A percentile compares a stretch with the other conserved stretches of the same genome.
These are phyloP conservation scores for Thermomyces lanuginosus DNA, from an alignment of 2,329 filamentous ascomycete genomes.

Conservation along the genomic window DNA sequence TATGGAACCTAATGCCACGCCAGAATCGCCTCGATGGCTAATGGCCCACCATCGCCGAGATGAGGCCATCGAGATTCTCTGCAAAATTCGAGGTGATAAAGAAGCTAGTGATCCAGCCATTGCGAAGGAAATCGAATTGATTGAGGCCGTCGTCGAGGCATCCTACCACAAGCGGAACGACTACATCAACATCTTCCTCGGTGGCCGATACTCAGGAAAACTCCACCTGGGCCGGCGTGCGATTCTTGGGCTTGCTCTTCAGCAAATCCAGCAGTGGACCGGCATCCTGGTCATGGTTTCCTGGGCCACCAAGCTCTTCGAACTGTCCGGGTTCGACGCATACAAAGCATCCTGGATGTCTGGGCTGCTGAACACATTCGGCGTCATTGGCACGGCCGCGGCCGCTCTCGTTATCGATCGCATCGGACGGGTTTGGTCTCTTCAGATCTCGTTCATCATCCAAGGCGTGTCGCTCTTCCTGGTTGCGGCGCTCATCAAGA, in stretches of 20 bases:
- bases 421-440: conserved; percentile 7
- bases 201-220: conserved; percentile 17
- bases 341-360: conserved; percentile 12
- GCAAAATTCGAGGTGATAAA: conserved; percentile 15
- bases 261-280: conserved; percentile 31
- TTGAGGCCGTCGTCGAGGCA: conserved; percentile 26
- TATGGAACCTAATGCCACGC: conserved; percentile 13
- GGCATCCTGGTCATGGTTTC: conserved; percentile 29
- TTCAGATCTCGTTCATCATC: conserved; percentile 10
- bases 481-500: conserved; percentile 10
- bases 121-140: conserved; percentile 22
- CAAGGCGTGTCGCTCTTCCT: conserved; percentile 11
- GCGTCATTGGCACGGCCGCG: conserved; percentile 12
- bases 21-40: conserved; percentile 31
- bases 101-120: conserved; percentile 20
- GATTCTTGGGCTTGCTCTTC: conserved; percentile 26
- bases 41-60: conserved; percentile 19
- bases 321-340: conserved; percentile 9
- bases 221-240: conserved; percentile 27
- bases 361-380: conserved; percentile 11
- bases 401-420: conserved; percentile 13
- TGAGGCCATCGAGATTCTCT: conserved; percentile 22
- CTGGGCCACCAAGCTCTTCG: conserved; percentile 15
- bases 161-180: conserved; percentile 24
- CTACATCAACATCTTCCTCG: conserved; percentile 26